These are phyloP conservation scores for Hyaloscypha bicolor DNA, from an alignment of 495 filamentous ascomycete genomes.

Conservation along the genomic window DNA sequence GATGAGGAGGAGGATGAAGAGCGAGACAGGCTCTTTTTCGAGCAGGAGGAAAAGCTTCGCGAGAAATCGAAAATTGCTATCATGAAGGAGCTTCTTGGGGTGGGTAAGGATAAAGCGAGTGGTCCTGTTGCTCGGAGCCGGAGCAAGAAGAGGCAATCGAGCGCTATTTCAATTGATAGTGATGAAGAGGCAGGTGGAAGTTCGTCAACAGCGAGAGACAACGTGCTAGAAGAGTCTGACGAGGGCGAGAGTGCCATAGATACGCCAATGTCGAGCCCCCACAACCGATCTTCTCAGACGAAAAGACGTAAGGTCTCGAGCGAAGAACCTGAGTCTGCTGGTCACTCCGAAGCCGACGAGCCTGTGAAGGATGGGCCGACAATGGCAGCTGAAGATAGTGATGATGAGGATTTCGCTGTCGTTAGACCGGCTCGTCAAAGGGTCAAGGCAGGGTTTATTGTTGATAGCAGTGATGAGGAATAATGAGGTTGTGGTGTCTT, in stretches of 20 bases:
- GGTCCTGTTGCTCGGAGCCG: conserved; percentile 11
- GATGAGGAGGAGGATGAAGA: conserved; percentile 79
- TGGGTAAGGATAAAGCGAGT: conserved; percentile 22
- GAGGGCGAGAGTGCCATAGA: conserved; percentile 36
- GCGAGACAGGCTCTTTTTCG: conserved; percentile 69
- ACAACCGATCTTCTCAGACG: conserved; percentile 32
- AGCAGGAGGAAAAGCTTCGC: conserved; percentile 55
- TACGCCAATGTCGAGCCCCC: conserved; percentile 31
- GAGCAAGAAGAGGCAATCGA: conserved; percentile 24
- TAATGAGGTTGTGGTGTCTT: conserved; percentile 21
- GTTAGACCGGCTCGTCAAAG: conserved; percentile 39
- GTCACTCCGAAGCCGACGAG: neutral
- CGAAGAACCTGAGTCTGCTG: conserved; percentile 27
- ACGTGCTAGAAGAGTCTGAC: conserved; percentile 27
- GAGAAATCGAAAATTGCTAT: conserved; percentile 35
- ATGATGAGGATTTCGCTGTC: conserved; percentile 45
- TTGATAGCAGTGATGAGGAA: conserved; percentile 60
- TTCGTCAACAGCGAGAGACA: conserved; percentile 22
- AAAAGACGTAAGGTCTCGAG: conserved; percentile 29
- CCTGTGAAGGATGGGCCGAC: neutral
- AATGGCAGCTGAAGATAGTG: conserved; percentile 24
- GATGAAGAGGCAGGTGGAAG: conserved; percentile 25
- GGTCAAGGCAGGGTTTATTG: conserved; percentile 52
- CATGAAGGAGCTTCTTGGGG: conserved; percentile 33
- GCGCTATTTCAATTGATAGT: conserved; percentile 18